Percentiles rank a stretch among this genome's conserved stretches.
phyloP scores from a whole-genome alignment of 768 basidiomycete species.

The Cyclocybe aegerita region DNA sequence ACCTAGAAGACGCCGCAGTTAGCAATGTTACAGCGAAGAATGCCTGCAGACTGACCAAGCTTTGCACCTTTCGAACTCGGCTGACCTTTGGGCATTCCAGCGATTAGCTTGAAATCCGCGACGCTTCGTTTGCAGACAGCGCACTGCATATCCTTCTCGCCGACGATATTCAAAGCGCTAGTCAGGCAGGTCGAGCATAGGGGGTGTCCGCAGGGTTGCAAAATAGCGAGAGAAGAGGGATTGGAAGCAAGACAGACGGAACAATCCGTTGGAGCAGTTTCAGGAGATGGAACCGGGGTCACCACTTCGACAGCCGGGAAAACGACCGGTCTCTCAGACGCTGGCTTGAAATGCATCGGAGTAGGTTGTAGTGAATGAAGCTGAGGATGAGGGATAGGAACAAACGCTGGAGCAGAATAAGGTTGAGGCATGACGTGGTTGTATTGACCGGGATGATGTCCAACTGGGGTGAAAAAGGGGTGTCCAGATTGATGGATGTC shows the following conservation, averaged over 20 bases:
- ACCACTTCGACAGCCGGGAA: constrained; percentile 2
- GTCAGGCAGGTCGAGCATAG: constrained; percentile 82
- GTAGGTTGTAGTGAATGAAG: constrained; percentile 13
- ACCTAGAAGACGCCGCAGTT: too few relatives aligned
- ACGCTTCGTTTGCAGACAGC: constrained; percentile 75
- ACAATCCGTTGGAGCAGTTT: constrained; percentile 38
- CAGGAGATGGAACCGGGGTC: constrained; percentile 7
- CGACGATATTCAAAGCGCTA: constrained; percentile 85
- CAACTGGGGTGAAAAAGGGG: constrained; percentile 15
- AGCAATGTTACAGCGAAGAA: too few relatives aligned
- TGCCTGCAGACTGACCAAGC: neutral
- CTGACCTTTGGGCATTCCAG: constrained; percentile 6
- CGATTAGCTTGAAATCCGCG: constrained; percentile 61
- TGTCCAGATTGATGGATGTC: constrained; percentile 17
- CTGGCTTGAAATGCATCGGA: constrained; percentile 4
- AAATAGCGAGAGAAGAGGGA: constrained; percentile 53
- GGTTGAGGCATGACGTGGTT: constrained; percentile 17
- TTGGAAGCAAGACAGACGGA: constrained; percentile 59
- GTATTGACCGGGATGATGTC: constrained; percentile 14
- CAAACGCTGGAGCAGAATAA: constrained; percentile 17
- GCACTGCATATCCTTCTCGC: constrained; percentile 86
- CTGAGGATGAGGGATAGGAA: constrained; percentile 16
- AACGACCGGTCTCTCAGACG: constrained; percentile 6
- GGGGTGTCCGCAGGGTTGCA: constrained; percentile 74
- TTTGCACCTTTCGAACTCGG: constrained; percentile 6